These are phyloP conservation scores for Paecilomyces fulvus DNA, from an alignment of 2,329 filamentous ascomycete species.

Conservation along the genomic window DNA sequence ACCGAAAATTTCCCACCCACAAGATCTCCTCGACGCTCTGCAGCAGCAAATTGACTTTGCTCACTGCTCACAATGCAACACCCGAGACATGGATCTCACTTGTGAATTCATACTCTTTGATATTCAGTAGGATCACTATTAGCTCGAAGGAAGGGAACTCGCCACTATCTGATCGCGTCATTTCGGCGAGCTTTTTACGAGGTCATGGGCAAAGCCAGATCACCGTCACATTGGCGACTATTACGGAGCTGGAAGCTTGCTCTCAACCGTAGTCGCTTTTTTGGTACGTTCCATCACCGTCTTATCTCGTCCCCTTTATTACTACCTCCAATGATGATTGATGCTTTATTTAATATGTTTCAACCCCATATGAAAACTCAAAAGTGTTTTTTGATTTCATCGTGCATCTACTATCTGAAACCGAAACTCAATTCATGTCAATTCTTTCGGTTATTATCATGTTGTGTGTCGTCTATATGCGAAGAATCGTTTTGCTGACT, in stretches of 20 bases:
- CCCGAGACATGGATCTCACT: background rate
- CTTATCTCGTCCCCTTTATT: background rate
- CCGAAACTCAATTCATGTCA: background rate
- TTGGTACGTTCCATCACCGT: background rate
- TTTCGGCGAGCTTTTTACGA: no score
- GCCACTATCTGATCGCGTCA: no score
- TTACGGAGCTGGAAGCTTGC: background rate
- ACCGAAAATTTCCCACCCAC: background rate
- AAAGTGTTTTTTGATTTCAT: conserved; percentile 20
- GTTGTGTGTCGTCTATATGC: background rate
- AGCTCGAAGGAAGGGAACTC: background rate
- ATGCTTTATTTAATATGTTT: conserved; percentile 29
- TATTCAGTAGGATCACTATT: background rate
- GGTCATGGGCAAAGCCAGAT: background rate
- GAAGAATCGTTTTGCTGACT: background rate
- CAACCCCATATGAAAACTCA: conserved; percentile 30
- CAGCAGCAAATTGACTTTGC: background rate
- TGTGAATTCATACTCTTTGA: background rate
- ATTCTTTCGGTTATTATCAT: background rate
- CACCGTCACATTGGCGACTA: background rate
- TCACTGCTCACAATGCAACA: background rate
- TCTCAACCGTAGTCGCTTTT: background rate
- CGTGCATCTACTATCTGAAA: conserved; percentile 21
- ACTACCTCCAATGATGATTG: conserved; percentile 20
- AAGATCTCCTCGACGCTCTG: background rate